A percentile compares a stretch with the other conserved stretches of the same genome.
These are phyloP conservation scores for Leccinum glutinopallens DNA, from an alignment of 1,284 basidiomycete species.

Conservation along the genomic window DNA sequence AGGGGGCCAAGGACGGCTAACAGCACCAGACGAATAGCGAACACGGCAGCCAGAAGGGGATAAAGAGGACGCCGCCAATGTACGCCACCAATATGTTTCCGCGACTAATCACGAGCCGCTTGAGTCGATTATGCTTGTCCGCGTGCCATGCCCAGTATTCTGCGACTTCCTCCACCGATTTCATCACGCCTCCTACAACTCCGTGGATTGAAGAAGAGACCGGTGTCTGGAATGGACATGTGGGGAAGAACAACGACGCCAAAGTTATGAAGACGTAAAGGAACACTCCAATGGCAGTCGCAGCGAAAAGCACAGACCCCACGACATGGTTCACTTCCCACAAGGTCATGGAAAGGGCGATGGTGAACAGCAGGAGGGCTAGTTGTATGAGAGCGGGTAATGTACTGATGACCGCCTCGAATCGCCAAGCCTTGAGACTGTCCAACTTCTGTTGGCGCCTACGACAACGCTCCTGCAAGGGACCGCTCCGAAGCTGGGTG, in stretches of 20 bases:
- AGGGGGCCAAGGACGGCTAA: conserved; percentile 4
- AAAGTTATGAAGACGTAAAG: conserved; percentile 19
- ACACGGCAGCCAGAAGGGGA: conserved; percentile 1
- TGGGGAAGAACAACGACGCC: conserved; percentile 15
- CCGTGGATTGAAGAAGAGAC: conserved; percentile 15
- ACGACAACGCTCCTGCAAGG: conserved; percentile 17
- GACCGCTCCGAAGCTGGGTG: conserved; percentile 7
- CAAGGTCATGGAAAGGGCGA: conserved; percentile 13
- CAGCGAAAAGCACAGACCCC: conserved; percentile 12
- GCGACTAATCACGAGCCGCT: neutral
- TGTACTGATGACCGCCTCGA: conserved; percentile 14
- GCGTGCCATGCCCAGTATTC: conserved; percentile 13
- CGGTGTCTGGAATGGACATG: conserved; percentile 23
- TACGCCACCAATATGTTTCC: conserved; percentile 6
- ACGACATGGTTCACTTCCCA: conserved; percentile 16
- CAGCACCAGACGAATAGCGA: neutral
- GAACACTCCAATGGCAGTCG: conserved; percentile 12
- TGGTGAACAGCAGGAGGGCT: conserved; percentile 17
- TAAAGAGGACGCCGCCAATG: neutral
- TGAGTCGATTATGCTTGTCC: neutral
- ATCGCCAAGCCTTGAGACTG: conserved; percentile 19
- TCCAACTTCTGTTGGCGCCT: conserved; percentile 22
- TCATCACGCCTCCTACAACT: neutral
- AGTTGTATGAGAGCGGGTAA: conserved; percentile 21
- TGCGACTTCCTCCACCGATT: conserved; percentile 11